Percentiles rank a stretch among this genome's conserved stretches.
These are phyloP conservation scores for Rhodotorula sp. DNA, from an alignment of 1,284 basidiomycete genomes.

Conservation along the genomic window DNA sequence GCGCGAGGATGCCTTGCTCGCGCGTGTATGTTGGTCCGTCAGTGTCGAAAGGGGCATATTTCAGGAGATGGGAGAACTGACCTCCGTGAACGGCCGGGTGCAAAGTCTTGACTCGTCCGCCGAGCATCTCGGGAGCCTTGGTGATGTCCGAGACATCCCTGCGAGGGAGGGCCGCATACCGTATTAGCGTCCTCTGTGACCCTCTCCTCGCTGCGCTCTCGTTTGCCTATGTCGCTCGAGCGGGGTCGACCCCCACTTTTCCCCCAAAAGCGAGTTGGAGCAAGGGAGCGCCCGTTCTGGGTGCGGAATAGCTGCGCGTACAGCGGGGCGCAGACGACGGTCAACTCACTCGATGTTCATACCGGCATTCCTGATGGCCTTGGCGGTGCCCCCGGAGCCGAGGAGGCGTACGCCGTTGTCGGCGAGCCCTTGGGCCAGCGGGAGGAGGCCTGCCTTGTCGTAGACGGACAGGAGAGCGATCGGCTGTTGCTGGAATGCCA, in stretches of 20 bases:
- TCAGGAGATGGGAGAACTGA: conserved; percentile 47
- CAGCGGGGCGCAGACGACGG: not conserved
- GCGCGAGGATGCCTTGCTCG: conserved; percentile 74
- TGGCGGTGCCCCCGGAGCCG: conserved; percentile 95
- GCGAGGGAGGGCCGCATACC: not conserved
- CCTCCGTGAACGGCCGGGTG: conserved; percentile 98
- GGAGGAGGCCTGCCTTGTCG: conserved; percentile 88
- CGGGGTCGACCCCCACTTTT: not conserved
- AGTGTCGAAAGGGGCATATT: not conserved
- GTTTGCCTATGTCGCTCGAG: too few species aligned
- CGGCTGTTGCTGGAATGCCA: conserved; percentile 52
- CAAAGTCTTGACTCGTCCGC: conserved; percentile 97
- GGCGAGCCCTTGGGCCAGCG: conserved; percentile 80
- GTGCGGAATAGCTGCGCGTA: too few species aligned
- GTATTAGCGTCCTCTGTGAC: not conserved
- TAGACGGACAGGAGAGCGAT: conserved; percentile 80
- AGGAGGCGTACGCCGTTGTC: conserved; percentile 80
- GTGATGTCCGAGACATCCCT: conserved; percentile 98
- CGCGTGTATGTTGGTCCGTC: not conserved
- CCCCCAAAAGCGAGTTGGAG: not conserved
- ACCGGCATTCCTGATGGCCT: conserved; percentile 91
- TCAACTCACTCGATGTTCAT: conserved; percentile 79
- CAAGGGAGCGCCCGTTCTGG: not conserved
- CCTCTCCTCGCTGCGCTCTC: not conserved
- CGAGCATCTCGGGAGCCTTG: conserved; percentile 99